Percentiles rank a stretch among this genome's conserved stretches.
phyloP scores from a whole-genome alignment of 1,139 yeast species.

The Eremothecium coryli region DNA sequence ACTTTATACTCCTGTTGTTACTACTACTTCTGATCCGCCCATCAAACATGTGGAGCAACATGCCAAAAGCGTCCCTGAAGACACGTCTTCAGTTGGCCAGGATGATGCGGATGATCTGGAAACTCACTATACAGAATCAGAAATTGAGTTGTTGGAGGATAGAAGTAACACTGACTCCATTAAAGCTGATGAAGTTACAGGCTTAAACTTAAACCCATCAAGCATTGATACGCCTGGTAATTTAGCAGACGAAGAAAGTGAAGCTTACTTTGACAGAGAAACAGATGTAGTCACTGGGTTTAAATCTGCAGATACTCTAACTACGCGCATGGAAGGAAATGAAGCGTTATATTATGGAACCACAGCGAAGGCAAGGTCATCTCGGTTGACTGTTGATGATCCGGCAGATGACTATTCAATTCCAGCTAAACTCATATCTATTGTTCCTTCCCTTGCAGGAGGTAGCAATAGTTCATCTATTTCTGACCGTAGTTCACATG shows the following conservation, averaged over 20 bases:
- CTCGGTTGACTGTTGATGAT: slow-evolving; percentile 1
- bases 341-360: not conserved
- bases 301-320: slow-evolving; percentile 2
- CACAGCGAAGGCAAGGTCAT: not conserved
- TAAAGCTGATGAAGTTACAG: not conserved
- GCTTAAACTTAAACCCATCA: slow-evolving; percentile 1
- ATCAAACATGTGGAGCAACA: slow-evolving; percentile 20
- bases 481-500: not conserved
- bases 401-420: not conserved
- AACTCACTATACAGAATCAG: not conserved
- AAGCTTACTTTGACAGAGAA: slow-evolving; percentile 9
- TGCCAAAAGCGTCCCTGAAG: slow-evolving; percentile 11
- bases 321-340: slow-evolving; percentile 1
- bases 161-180: not conserved
- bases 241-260: slow-evolving; percentile 12
- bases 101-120: not conserved
- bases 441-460: slow-evolving; percentile 1
- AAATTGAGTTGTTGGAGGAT: not conserved
- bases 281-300: slow-evolving; percentile 5
- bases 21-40: slow-evolving; percentile 26
- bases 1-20: slow-evolving; percentile 11
- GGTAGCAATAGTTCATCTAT: not conserved
- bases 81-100: slow-evolving; percentile 32
- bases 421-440: not conserved
- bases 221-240: slow-evolving; percentile 10